These are phyloP conservation scores for Cutaneotrichosporon daszewskae DNA, from an alignment of 1,284 basidiomycete genomes.

Conservation along the genomic window DNA sequence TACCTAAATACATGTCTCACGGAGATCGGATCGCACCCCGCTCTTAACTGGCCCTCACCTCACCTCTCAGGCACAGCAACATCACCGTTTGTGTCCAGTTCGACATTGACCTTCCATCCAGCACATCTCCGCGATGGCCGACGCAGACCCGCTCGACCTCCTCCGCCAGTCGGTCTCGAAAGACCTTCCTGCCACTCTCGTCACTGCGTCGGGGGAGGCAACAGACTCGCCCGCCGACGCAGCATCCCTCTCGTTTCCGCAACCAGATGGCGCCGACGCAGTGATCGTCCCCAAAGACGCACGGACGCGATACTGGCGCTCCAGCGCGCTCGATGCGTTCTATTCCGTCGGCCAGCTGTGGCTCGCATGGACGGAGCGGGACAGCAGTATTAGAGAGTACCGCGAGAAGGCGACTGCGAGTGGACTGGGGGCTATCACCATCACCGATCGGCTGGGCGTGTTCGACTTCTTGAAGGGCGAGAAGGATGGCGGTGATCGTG, in stretches of 20 bases:
- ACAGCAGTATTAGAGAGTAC: conserved; percentile 72
- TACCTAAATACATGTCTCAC: too few species aligned
- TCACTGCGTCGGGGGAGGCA: conserved; percentile 50
- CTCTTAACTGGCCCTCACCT: too few species aligned
- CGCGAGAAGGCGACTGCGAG: conserved; percentile 72
- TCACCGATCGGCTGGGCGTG: conserved; percentile 75
- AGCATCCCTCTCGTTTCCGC: conserved; percentile 60
- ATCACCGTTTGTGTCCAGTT: too few species aligned
- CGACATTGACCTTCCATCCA: not conserved
- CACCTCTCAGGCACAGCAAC: too few species aligned
- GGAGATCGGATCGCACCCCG: too few species aligned
- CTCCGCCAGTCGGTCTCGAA: conserved; percentile 29
- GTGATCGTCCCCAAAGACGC: conserved; percentile 61
- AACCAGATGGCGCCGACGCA: conserved; percentile 29
- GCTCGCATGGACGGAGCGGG: conserved; percentile 68
- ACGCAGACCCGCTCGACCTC: conserved; percentile 37
- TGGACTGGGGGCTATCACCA: conserved; percentile 69
- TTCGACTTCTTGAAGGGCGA: conserved; percentile 73
- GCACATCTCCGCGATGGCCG: not conserved
- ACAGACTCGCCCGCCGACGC: conserved; percentile 55
- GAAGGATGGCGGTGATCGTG: conserved; percentile 52
- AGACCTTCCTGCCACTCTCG: conserved; percentile 26
- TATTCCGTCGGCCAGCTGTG: conserved; percentile 74
- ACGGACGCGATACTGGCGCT: conserved; percentile 59
- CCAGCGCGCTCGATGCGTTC: conserved; percentile 58